Percentiles rank a stretch among this genome's conserved stretches.
These are phyloP conservation scores for Entomortierella lignicola DNA, from an alignment of 192 early-diverging fungal species.

Conservation along the genomic window DNA sequence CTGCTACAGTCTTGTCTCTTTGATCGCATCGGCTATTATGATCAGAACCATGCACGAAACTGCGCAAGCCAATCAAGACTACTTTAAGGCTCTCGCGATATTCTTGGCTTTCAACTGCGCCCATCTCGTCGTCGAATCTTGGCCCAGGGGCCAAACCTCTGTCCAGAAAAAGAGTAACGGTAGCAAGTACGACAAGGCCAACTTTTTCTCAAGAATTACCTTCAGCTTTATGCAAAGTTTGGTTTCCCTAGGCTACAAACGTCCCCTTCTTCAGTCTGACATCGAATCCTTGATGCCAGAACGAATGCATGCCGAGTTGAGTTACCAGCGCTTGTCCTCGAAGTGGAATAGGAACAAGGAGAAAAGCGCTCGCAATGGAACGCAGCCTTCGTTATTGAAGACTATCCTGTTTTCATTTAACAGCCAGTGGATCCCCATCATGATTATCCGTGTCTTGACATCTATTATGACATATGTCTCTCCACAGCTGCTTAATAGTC, in stretches of 20 bases:
- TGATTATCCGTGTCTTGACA: constrained; percentile 13
- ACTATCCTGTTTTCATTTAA: constrained; percentile 24
- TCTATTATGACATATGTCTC: constrained; percentile 36
- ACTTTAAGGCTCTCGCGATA: constrained; percentile 18
- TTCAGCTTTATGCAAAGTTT: constrained; percentile 46
- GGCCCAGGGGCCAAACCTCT: constrained; percentile 20
- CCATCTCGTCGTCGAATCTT: constrained; percentile 24
- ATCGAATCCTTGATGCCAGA: constrained; percentile 29
- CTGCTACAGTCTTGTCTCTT: constrained; percentile 13
- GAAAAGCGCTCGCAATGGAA: background rate
- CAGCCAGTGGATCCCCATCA: constrained; percentile 11
- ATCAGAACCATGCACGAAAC: constrained; percentile 18
- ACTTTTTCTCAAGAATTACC: constrained; percentile 31
- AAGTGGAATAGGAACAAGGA: constrained; percentile 7
- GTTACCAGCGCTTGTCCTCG: background rate
- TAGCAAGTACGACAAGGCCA: constrained; percentile 36
- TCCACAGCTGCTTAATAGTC: constrained; percentile 31
- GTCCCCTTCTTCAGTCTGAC: constrained; percentile 11
- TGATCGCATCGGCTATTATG: constrained; percentile 14
- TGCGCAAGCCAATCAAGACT: background rate
- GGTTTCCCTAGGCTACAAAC: constrained; percentile 25
- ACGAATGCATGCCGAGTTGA: constrained; percentile 9
- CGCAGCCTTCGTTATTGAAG: constrained; percentile 15
- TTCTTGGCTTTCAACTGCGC: constrained; percentile 22
- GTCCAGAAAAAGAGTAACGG: constrained; percentile 4